Evolutionary conservation across 1,284 basidiomycete species (phyloP), one percentile per base, ranked within the genome.

Genomic region (Tremellales sp.): DNA sequence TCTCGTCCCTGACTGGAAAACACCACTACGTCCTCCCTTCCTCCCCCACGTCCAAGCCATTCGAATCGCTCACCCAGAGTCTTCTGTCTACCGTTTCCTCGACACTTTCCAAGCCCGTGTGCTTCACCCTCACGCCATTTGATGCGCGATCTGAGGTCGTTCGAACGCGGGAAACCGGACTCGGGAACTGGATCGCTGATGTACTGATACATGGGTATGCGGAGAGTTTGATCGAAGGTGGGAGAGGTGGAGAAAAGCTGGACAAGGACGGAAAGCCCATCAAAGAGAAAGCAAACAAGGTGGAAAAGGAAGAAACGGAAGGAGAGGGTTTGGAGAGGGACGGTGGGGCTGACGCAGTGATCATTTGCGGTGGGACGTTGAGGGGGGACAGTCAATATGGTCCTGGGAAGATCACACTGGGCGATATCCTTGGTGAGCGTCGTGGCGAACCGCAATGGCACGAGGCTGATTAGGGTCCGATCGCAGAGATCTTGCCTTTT

Each of bases 141-240:
- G 86, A 95, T 65, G 77, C 87, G 6, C 79, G 86, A 14, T 87
- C 86, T 2, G 79, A 84, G 32, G 70, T 82, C 12, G 84, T 93
- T 47, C 81, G 90, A 13, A 73, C 72, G 9, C 52, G 61, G 27
- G 71, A 94, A 82, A 84, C 84, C 14, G 84, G 85, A 0, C 76
- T 85, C 8, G 85, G 83, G n/a, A 87, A 94, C 65, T 91, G 88
- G 84, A 83, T 92, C 47, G 85, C 89, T 1, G 91, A 95, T 67
- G 83, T 93, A 25, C 70, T 91, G 25, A 76, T 87, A 51, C 86
- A 91, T 65, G 81, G 86, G 1, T 94, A 92, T 61, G 90, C 93
- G 51, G 88, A 91, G 61, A 80, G 81, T 4, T 70, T 86, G 43
- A 42, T 66, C 19, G 66, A 70, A 35, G 7, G 8, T 9, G 53